These are phyloP conservation scores for Suillus cothurnatus DNA, from an alignment of 768 basidiomycete species.

Conservation along the genomic window DNA sequence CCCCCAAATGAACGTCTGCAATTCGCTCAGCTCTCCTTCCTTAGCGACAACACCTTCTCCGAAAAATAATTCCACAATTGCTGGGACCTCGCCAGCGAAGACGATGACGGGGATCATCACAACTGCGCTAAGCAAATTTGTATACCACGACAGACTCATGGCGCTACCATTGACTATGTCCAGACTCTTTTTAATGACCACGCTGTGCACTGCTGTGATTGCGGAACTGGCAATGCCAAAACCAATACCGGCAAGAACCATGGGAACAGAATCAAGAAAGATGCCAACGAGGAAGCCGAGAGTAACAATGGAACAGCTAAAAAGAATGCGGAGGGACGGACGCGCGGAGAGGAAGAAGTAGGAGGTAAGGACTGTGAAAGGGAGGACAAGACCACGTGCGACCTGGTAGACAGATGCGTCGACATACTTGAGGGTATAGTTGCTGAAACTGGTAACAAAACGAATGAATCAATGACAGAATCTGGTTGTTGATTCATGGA, in stretches of 20 bases:
- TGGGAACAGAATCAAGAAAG: slow-evolving; percentile 68
- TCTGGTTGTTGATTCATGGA: neutral
- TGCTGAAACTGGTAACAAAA: slow-evolving; percentile 66
- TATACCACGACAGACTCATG: slow-evolving; percentile 88
- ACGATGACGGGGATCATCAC: slow-evolving; percentile 74
- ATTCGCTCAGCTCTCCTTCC: slow-evolving; percentile 45
- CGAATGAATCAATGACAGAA: neutral
- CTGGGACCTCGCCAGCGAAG: slow-evolving; percentile 74
- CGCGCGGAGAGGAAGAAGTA: slow-evolving; percentile 73
- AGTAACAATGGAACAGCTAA: slow-evolving; percentile 82
- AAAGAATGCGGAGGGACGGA: slow-evolving; percentile 73
- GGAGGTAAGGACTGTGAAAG: slow-evolving; percentile 91
- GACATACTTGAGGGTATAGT: slow-evolving; percentile 91
- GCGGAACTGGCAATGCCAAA: slow-evolving; percentile 85
- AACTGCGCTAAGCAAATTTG: slow-evolving; percentile 78
- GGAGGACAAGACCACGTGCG: slow-evolving; percentile 90
- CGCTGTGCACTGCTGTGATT: slow-evolving; percentile 90
- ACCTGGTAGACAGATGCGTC: slow-evolving; percentile 96
- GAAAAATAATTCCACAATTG: slow-evolving; percentile 61
- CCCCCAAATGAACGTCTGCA: slow-evolving; percentile 75
- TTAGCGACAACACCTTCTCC: slow-evolving; percentile 40
- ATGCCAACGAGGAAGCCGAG: slow-evolving; percentile 91
- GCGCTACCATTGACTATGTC: slow-evolving; percentile 82
- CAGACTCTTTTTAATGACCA: slow-evolving; percentile 90
- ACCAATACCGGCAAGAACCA: slow-evolving; percentile 64